Evolutionary conservation across 257 asterid species (phyloP).

Genomic region (Nicotiana otophora): DNA sequence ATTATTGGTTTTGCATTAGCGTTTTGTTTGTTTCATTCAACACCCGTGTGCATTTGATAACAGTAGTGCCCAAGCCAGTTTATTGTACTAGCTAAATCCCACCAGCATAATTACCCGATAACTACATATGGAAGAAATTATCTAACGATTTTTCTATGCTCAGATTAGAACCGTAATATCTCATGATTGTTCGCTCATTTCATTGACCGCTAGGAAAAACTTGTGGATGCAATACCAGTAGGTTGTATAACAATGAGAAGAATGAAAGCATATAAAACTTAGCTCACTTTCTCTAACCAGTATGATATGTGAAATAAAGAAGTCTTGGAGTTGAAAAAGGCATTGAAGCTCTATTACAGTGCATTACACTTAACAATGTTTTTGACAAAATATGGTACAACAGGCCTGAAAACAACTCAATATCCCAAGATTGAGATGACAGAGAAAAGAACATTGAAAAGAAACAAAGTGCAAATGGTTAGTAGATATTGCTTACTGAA

Average conservation of each 20-base stretch:
- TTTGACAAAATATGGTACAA: neutral
- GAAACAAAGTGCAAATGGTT: neutral
- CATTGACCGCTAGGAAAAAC: neutral
- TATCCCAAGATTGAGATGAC: neutral
- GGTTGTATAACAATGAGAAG: neutral
- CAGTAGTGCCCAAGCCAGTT: neutral
- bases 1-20: no score
- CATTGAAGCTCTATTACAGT: neutral
- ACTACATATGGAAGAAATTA: neutral
- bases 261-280: neutral
- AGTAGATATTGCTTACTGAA: neutral
- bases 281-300: neutral
- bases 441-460: neutral
- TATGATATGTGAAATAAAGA: neutral
- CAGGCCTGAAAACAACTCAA: neutral
- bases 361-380: neutral
- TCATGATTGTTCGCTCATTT: neutral
- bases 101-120: neutral
- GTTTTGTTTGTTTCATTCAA: no score
- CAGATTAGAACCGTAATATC: neutral
- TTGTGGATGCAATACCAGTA: neutral
- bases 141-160: no score
- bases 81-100: neutral
- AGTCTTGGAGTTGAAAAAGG: neutral
- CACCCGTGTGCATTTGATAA: no score